Conservation (phyloP, 2,329 filamentous ascomycete genomes). For the Aspergillus ruber region DNA sequence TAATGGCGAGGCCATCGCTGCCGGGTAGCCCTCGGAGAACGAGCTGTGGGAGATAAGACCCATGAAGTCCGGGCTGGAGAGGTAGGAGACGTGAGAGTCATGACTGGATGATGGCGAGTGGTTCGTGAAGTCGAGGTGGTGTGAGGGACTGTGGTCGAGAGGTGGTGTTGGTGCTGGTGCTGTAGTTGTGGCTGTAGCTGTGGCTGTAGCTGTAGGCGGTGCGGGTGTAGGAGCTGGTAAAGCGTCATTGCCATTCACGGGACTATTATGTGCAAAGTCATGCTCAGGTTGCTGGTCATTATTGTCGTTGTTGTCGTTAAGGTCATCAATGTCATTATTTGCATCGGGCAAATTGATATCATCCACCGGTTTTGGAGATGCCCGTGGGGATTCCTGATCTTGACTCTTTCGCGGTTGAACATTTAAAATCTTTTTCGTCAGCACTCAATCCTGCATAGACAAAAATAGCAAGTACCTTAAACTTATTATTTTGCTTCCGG, state of each 20-base stretch:
- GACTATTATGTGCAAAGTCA: not conserved
- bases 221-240: not conserved
- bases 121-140: not conserved
- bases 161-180: not conserved
- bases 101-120: not conserved
- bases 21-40: constrained; percentile 6
- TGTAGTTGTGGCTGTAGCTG: not conserved
- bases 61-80: not conserved
- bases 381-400: not conserved
- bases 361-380: not conserved
- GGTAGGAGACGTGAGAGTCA: not conserved
- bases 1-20: constrained; percentile 14
- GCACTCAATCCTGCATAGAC: not conserved
- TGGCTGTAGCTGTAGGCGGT: not conserved
- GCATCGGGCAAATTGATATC: not conserved
- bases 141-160: not conserved
- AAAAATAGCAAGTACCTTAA: constrained; percentile 10
- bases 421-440: constrained; percentile 15
- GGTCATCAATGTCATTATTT: not conserved
- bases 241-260: not conserved
- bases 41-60: not conserved
- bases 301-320: not conserved
- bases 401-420: constrained; percentile 1
- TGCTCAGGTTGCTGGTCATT: not conserved
- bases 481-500: constrained; percentile 16